phyloP scores from a whole-genome alignment of 192 early-diverging fungal genomes.

The Linnemannia schmuckeri region DNA sequence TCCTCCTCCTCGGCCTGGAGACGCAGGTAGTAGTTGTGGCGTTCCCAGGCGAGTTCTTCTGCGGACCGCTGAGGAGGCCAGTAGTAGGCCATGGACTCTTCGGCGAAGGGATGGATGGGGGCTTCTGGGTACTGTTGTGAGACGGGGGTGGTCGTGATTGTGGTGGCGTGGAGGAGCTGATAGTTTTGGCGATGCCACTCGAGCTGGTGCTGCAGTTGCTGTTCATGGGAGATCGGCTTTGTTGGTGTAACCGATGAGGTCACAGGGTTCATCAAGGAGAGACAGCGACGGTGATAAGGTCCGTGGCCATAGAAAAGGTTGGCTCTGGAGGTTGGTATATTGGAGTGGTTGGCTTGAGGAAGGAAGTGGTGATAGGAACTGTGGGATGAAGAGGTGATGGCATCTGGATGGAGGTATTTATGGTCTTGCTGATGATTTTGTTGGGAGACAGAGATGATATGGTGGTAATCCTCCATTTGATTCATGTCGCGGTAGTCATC shows the following conservation, averaged over 20 bases:
- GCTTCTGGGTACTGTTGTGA: neutral
- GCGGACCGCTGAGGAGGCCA: conserved; percentile 13
- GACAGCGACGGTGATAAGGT: conserved; percentile 15
- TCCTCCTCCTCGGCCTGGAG: conserved; percentile 32
- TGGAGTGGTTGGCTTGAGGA: neutral
- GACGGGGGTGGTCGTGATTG: neutral
- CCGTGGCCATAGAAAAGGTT: neutral
- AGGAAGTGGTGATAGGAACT: neutral
- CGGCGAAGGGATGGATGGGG: neutral
- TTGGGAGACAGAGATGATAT: neutral
- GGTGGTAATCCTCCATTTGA: neutral
- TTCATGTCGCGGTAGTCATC: neutral
- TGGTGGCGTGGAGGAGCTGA: neutral
- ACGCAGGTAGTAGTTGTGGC: conserved; percentile 42
- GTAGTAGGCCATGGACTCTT: neutral
- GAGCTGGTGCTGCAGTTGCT: conserved; percentile 1
- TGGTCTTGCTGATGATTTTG: conserved; percentile 11
- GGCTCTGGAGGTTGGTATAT: neutral
- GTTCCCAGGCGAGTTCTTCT: conserved; percentile 47
- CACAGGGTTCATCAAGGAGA: conserved; percentile 19
- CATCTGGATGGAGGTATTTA: neutral
- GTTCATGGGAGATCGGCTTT: neutral
- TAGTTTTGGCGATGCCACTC: neutral
- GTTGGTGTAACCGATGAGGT: neutral
- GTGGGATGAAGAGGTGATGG: neutral